Evolutionary conservation across 345 rosid genomes (phyloP).

Genomic region (Salix dunnii): DNA sequence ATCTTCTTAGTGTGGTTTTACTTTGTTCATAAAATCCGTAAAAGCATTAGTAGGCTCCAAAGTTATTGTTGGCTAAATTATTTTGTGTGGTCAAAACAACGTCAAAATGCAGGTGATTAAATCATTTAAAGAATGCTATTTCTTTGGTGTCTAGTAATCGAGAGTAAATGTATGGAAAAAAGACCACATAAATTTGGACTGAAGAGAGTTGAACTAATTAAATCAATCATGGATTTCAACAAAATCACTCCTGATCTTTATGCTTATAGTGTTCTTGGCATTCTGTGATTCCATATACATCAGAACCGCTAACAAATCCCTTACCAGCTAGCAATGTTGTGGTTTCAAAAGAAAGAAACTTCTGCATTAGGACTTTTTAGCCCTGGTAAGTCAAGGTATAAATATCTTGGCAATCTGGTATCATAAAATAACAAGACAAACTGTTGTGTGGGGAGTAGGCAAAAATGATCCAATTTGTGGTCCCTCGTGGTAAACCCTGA

Average conservation of each 20-base stretch:
- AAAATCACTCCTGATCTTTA: too few relatives aligned
- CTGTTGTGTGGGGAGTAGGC: constrained; percentile 14
- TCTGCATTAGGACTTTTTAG: constrained; percentile 2
- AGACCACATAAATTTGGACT: too few relatives aligned
- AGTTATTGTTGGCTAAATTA: neutral
- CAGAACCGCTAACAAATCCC: neutral
- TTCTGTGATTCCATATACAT: neutral
- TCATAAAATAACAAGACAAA: neutral
- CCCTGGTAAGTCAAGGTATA: neutral
- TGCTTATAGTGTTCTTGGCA: too few relatives aligned
- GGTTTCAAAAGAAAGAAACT: neutral
- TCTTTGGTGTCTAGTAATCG: too few relatives aligned
- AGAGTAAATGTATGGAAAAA: too few relatives aligned
- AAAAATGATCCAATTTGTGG: neutral
- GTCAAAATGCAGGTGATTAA: too few relatives aligned
- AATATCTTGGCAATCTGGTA: constrained; percentile 16
- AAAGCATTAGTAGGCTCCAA: neutral
- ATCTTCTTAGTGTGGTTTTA: too few relatives aligned
- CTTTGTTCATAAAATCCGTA: neutral
- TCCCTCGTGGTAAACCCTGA: neutral
- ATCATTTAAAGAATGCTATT: too few relatives aligned
- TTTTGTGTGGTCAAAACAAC: too few relatives aligned
- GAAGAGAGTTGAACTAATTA: too few relatives aligned
- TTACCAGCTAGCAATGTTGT: neutral
- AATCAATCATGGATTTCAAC: too few relatives aligned